Conservation (phyloP, 2,329 filamentous ascomycete species). For the Microsporum canis region DNA sequence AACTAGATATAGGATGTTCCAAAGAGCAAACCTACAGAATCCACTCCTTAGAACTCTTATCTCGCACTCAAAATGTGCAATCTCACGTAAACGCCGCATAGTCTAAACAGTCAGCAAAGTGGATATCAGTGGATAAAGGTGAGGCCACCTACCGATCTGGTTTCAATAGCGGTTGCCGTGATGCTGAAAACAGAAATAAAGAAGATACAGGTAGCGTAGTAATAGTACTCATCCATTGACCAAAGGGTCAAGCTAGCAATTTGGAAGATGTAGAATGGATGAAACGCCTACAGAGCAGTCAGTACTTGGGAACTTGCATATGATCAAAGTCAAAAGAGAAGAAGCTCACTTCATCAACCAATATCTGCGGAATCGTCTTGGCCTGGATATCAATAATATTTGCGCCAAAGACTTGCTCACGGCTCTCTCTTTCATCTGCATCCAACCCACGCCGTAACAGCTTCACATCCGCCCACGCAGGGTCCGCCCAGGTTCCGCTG, state of each 20-base stretch:
- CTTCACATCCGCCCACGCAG: constrained; percentile 68
- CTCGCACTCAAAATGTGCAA: constrained; percentile 90
- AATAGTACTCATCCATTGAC: constrained; percentile 95
- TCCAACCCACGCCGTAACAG: constrained; percentile 69
- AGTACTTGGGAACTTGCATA: background rate
- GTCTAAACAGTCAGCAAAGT: constrained; percentile 43
- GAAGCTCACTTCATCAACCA: constrained; percentile 66
- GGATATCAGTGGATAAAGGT: background rate
- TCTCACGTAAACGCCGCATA: constrained; percentile 79
- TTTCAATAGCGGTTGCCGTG: constrained; percentile 77
- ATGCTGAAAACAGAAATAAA: constrained; percentile 91
- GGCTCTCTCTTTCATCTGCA: constrained; percentile 71
- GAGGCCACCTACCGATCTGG: constrained; percentile 52
- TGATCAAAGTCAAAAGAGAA: background rate
- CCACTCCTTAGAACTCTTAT: constrained; percentile 86
- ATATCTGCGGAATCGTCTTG: constrained; percentile 68
- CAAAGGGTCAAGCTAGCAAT: constrained; percentile 87
- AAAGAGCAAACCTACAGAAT: constrained; percentile 55
- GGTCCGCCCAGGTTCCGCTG: constrained; percentile 88
- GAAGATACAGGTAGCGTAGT: constrained; percentile 92
- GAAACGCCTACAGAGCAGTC: constrained; percentile 56
- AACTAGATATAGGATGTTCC: constrained; percentile 3
- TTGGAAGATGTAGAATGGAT: constrained; percentile 98
- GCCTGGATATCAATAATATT: constrained; percentile 91
- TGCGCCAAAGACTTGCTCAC: constrained; percentile 75